Conservation (phyloP, 495 filamentous ascomycete genomes). For the Trichocladium antarcticum region DNA sequence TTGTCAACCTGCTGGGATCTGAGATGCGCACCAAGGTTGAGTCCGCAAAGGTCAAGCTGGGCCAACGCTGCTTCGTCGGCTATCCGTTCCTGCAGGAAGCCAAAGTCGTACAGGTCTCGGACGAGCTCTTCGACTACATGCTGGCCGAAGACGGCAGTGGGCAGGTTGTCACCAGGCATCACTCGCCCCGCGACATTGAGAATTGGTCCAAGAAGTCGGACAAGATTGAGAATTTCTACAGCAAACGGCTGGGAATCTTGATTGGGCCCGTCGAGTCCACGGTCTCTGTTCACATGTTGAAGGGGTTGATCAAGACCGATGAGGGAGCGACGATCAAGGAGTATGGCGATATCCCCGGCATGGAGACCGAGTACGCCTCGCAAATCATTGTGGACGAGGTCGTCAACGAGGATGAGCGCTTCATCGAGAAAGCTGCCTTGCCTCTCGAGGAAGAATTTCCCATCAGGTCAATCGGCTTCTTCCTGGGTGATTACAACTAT, state of each 20-base stretch:
- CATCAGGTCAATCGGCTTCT: conserved; percentile 69
- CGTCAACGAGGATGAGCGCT: conserved; percentile 80
- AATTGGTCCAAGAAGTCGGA: conserved; percentile 75
- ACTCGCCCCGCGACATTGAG: conserved; percentile 66
- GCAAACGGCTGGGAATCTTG: conserved; percentile 77
- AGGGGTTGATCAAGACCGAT: conserved; percentile 81
- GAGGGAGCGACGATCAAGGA: conserved; percentile 88
- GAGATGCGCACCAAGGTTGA: conserved; percentile 59
- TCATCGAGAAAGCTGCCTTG: conserved; percentile 75
- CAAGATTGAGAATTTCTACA: conserved; percentile 74
- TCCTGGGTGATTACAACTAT: conserved; percentile 91
- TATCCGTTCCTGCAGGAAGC: conserved; percentile 95
- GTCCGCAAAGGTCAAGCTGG: conserved; percentile 65
- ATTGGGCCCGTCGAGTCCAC: conserved; percentile 81
- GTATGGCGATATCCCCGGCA: conserved; percentile 76
- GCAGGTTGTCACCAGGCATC: conserved; percentile 54
- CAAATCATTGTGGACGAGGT: conserved; percentile 87
- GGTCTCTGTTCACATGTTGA: conserved; percentile 84
- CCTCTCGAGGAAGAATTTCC: conserved; percentile 92
- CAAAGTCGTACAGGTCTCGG: conserved; percentile 75
- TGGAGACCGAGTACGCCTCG: conserved; percentile 84
- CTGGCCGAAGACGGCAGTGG: conserved; percentile 46
- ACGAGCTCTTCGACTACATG: conserved; percentile 88
- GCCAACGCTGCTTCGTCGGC: conserved; percentile 78
- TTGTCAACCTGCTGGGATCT: conserved; percentile 68